These are phyloP conservation scores for Ambrosia hybrid DNA, from an alignment of 140 eudicot species.

Conservation along the genomic window DNA sequence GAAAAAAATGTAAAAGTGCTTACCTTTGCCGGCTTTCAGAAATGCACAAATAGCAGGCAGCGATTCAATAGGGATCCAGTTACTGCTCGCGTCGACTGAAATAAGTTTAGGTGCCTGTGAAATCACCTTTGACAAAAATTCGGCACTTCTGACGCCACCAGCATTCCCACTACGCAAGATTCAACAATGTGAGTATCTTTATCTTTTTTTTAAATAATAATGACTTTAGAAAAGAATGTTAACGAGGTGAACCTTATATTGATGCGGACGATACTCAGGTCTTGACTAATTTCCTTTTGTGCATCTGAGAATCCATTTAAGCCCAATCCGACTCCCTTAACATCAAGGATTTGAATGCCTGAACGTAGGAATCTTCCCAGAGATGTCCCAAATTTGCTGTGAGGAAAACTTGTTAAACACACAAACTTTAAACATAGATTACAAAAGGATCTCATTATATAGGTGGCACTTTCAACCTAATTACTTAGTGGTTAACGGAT, in stretches of 20 bases:
- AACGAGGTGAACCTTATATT: conserved; percentile 60
- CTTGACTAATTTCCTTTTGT: conserved; percentile 36
- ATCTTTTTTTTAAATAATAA: no score
- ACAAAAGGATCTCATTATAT: background rate
- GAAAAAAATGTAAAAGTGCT: background rate
- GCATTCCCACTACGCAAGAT: conserved; percentile 51
- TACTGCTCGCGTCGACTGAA: conserved; percentile 57
- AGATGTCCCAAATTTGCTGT: conserved; percentile 53
- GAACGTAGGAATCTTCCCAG: conserved; percentile 60
- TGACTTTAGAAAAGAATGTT: background rate
- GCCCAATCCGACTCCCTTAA: conserved; percentile 63
- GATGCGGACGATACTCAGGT: conserved; percentile 44
- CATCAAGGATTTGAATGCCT: conserved; percentile 46
- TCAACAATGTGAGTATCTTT: conserved; percentile 16
- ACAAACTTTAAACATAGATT: conserved; percentile 1
- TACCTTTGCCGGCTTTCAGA: conserved; percentile 59
- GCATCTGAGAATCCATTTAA: conserved; percentile 63
- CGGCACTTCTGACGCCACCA: conserved; percentile 62
- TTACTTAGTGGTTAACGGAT: no score
- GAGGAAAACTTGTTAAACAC: conserved; percentile 1
- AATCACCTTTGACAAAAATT: conserved; percentile 52
- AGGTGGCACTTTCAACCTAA: background rate
- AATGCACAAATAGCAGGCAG: conserved; percentile 43
- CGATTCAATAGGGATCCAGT: conserved; percentile 62
- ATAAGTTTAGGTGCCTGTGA: conserved; percentile 49